Percentiles rank a stretch among this genome's conserved stretches.
phyloP scores from a whole-genome alignment of 306 rosid genomes.

The Spatholobus suberectus region DNA sequence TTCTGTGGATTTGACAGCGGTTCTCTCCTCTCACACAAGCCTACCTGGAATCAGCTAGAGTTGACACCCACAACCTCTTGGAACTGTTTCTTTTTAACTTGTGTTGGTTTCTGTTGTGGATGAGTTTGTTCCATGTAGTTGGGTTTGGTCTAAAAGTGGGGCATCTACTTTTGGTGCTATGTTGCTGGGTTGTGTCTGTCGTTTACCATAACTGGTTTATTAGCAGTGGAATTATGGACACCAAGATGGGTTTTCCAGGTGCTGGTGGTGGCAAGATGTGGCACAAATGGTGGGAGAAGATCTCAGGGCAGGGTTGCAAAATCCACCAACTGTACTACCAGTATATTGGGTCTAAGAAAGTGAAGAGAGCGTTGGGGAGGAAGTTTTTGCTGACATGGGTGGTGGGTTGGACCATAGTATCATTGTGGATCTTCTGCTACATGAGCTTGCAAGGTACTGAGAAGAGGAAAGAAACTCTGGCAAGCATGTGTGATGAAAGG shows the following conservation, averaged over 20 bases:
- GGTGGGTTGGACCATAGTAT: constrained; percentile 59
- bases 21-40: constrained; percentile 29
- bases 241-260: constrained; percentile 66
- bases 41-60: constrained; percentile 51
- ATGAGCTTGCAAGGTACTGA: constrained; percentile 73
- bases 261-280: constrained; percentile 65
- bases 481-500: constrained; percentile 97
- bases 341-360: constrained; percentile 65
- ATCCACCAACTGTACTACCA: constrained; percentile 60
- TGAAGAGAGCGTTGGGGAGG: constrained; percentile 60
- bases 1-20: constrained; percentile 71
- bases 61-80: constrained; percentile 55
- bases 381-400: constrained; percentile 70
- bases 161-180: constrained; percentile 80
- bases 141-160: constrained; percentile 85
- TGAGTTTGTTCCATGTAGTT: constrained; percentile 83
- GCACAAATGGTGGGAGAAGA: constrained; percentile 73
- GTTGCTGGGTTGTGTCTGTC: constrained; percentile 71
- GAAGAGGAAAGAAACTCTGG: constrained; percentile 88
- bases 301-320: constrained; percentile 50
- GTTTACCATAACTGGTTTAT: constrained; percentile 76
- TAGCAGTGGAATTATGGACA: constrained; percentile 62
- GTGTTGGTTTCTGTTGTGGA: constrained; percentile 70
- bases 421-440: constrained; percentile 65
- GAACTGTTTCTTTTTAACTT: constrained; percentile 56